phyloP scores from a whole-genome alignment of 1,284 basidiomycete genomes.

The Austroboletus rostrupii region DNA sequence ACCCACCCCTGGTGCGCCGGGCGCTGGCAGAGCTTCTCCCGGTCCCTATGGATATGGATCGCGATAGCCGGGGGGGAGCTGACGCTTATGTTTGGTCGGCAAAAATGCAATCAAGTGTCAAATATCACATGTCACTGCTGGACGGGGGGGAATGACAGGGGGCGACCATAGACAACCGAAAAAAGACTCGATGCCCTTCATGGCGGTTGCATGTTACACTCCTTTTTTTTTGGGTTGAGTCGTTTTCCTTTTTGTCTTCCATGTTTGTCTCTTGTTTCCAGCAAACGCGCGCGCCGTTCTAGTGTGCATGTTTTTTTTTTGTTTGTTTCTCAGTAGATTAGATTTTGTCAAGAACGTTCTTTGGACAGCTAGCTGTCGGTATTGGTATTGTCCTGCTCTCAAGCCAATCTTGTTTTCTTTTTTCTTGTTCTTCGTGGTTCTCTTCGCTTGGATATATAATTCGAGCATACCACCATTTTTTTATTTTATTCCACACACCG shows the following conservation, averaged over 20 bases:
- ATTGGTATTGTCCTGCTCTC: constrained; percentile 7
- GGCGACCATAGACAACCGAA: constrained; percentile 5
- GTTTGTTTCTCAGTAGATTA: constrained; percentile 17
- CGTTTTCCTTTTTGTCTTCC: constrained; percentile 5
- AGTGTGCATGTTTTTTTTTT: constrained; percentile 18
- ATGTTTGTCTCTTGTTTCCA: constrained; percentile 2
- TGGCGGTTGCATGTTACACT: constrained; percentile 22
- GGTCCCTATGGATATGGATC: constrained; percentile 42
- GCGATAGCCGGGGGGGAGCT: too few species aligned
- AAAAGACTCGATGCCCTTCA: constrained; percentile 12
- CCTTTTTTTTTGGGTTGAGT: constrained; percentile 23
- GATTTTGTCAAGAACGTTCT: constrained; percentile 20
- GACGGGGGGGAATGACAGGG: constrained; percentile 5
- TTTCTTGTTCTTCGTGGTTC: not conserved
- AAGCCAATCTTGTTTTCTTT: not conserved
- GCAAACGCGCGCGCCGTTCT: constrained; percentile 7
- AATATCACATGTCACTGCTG: constrained; percentile 12
- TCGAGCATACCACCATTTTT: constrained; percentile 18
- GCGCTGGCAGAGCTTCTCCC: constrained; percentile 42
- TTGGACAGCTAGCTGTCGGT: constrained; percentile 17
- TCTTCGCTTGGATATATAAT: constrained; percentile 15
- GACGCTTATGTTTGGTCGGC: too few species aligned
- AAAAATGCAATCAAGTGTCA: not conserved
- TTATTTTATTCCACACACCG: constrained; percentile 21
- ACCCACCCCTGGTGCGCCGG: constrained; percentile 27